Percentiles rank a stretch among this genome's conserved stretches.
Conservation (phyloP, 139 green algal species). For the Coelastrella sp. region DNA sequence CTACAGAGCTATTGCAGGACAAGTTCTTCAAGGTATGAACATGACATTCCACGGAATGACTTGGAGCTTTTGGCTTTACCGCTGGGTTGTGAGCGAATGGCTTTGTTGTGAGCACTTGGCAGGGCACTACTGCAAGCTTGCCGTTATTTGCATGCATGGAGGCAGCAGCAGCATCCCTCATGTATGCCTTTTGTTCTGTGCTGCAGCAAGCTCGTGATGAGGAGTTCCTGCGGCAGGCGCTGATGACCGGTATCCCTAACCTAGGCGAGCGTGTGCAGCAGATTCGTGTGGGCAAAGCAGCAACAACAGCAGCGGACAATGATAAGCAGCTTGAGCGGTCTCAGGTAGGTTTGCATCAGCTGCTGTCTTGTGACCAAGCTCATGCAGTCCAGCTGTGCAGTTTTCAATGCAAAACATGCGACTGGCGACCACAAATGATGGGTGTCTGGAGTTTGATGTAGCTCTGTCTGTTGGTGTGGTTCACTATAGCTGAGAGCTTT, state of each 20-base stretch:
- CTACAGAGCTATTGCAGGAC: slow-evolving; percentile 95
- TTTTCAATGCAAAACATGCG: background rate
- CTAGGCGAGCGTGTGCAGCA: slow-evolving; percentile 87
- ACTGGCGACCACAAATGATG: background rate
- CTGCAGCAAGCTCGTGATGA: slow-evolving; percentile 73
- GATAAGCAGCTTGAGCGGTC: slow-evolving; percentile 66
- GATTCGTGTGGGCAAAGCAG: slow-evolving; percentile 74
- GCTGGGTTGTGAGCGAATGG: too few relatives aligned
- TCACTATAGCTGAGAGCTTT: too few relatives aligned
- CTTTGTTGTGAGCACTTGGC: background rate
- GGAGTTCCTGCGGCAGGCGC: slow-evolving; percentile 82
- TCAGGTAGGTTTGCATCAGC: slow-evolving; percentile 43
- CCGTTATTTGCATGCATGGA: too few relatives aligned
- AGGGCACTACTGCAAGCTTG: too few relatives aligned
- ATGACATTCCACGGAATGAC: too few relatives aligned
- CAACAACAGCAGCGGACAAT: slow-evolving; percentile 67
- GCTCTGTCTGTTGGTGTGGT: too few relatives aligned
- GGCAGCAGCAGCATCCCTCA: background rate
- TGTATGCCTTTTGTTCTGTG: background rate
- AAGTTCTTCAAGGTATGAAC: slow-evolving; percentile 94
- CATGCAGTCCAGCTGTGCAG: background rate
- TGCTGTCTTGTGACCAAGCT: background rate
- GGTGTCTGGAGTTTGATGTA: too few relatives aligned
- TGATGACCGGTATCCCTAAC: slow-evolving; percentile 86
- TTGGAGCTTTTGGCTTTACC: too few relatives aligned